phyloP scores from a whole-genome alignment of 176 grass and related monocot species.

The Oryza punctata region DNA sequence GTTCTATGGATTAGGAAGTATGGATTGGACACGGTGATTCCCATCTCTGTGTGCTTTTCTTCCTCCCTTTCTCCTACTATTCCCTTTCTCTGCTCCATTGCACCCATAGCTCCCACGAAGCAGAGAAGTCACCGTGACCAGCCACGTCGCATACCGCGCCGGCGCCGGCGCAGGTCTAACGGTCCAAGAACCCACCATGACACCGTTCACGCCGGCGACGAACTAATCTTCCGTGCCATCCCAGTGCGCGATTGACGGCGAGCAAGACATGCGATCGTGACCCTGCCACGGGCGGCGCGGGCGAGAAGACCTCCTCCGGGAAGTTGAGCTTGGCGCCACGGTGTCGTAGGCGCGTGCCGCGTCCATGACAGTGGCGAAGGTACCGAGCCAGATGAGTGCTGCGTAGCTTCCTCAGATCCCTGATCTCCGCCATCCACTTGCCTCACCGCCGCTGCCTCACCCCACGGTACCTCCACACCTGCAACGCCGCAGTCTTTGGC shows the following conservation, averaged over 20 bases:
- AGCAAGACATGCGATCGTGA: not conserved
- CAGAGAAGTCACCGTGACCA: not conserved
- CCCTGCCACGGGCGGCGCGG: not conserved
- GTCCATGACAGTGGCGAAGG: conserved; percentile 54
- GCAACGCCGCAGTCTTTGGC: not conserved
- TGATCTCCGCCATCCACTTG: conserved; percentile 86
- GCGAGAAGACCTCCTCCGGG: conserved; percentile 43
- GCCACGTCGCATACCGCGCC: not conserved
- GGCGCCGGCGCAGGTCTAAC: not conserved
- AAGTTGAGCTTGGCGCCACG: conserved; percentile 71
- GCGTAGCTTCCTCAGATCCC: conserved; percentile 62
- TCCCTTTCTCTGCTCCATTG: not conserved
- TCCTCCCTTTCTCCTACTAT: not conserved
- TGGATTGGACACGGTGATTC: no score
- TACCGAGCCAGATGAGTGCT: conserved; percentile 61
- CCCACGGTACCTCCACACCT: conserved; percentile 37
- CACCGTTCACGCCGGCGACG: not conserved
- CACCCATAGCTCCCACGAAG: not conserved
- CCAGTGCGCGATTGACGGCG: not conserved
- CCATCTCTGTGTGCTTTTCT: not conserved
- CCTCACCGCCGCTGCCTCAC: conserved; percentile 69
- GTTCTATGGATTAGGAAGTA: no score
- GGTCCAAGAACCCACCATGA: conserved; percentile 12
- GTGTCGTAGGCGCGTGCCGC: conserved; percentile 64
- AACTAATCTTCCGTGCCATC: not conserved